A percentile compares a stretch with the other conserved stretches of the same genome.
These are phyloP conservation scores for Aspergillus fijiensis DNA, from an alignment of 2,329 filamentous ascomycete species.

Conservation along the genomic window DNA sequence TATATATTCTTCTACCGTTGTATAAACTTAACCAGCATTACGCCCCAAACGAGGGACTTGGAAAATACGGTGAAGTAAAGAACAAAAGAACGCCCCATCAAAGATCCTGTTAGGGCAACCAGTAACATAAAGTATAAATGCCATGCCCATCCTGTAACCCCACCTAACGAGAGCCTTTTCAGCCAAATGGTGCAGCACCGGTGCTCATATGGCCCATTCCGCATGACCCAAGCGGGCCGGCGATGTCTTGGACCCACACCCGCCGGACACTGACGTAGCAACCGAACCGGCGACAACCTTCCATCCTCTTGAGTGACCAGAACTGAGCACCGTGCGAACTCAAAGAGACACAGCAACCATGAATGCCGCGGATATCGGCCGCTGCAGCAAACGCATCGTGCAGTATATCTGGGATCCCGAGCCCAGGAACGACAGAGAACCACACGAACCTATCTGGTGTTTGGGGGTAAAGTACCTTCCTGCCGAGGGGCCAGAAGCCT, in stretches of 20 bases:
- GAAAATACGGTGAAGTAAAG: too few species aligned
- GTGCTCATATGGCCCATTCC: not conserved
- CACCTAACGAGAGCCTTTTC: too few species aligned
- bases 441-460: conserved; percentile 78
- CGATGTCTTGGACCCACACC: not conserved
- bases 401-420: conserved; percentile 92
- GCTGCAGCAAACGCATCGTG: conserved; percentile 77
- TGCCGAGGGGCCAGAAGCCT: not conserved
- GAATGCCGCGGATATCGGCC: conserved; percentile 71
- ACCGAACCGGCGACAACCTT: not conserved
- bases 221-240: not conserved
- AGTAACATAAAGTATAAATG: too few species aligned
- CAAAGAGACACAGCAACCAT: conserved; percentile 39
- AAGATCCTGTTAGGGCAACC: too few species aligned
- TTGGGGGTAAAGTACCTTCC: conserved; percentile 61
- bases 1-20: too few species aligned
- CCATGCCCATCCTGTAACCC: too few species aligned
- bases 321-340: not conserved
- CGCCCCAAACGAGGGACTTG: too few species aligned
- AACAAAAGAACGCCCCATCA: too few species aligned
- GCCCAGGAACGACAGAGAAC: conserved; percentile 71
- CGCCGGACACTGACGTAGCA: not conserved
- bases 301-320: not conserved
- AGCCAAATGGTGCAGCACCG: not conserved
- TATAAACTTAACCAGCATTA: too few species aligned